phyloP scores from a whole-genome alignment of 164 flowering plant genomes.

The Dillenia suffruticosa region DNA sequence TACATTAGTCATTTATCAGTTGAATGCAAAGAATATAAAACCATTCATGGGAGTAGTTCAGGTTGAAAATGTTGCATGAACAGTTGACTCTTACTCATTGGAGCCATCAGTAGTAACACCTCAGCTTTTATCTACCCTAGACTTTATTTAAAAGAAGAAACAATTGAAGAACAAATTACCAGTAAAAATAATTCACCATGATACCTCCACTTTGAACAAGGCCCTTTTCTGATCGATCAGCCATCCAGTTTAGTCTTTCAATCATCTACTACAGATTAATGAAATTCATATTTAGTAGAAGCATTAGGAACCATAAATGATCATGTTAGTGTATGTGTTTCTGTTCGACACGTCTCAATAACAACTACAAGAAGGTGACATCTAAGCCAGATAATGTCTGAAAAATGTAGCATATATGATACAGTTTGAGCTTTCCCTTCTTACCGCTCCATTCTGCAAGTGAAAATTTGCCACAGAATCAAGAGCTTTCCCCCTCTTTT shows the following conservation, averaged over 20 bases:
- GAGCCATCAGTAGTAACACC: too few species aligned
- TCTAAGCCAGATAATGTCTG: neutral
- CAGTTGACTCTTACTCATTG: too few species aligned
- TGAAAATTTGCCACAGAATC: conserved; percentile 95
- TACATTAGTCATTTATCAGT: too few species aligned
- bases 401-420: neutral
- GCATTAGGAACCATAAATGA: neutral
- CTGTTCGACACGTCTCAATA: too few species aligned
- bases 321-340: too few species aligned
- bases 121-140: too few species aligned
- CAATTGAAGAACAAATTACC: conserved; percentile 32
- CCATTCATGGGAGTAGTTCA: too few species aligned
- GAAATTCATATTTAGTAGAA: neutral
- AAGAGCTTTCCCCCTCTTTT: conserved; percentile 90
- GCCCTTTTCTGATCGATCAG: conserved; percentile 81
- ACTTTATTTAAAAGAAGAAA: neutral
- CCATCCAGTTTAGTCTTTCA: conserved; percentile 91
- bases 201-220: conserved; percentile 83
- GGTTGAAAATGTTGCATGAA: too few species aligned
- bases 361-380: too few species aligned
- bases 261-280: conserved; percentile 43
- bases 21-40: too few species aligned
- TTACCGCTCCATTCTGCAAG: conserved; percentile 94
- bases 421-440: conserved; percentile 8
- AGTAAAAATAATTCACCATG: conserved; percentile 89